Conservation (phyloP, 805 yeast genomes). For the Wickerhamomyces mucosus region DNA sequence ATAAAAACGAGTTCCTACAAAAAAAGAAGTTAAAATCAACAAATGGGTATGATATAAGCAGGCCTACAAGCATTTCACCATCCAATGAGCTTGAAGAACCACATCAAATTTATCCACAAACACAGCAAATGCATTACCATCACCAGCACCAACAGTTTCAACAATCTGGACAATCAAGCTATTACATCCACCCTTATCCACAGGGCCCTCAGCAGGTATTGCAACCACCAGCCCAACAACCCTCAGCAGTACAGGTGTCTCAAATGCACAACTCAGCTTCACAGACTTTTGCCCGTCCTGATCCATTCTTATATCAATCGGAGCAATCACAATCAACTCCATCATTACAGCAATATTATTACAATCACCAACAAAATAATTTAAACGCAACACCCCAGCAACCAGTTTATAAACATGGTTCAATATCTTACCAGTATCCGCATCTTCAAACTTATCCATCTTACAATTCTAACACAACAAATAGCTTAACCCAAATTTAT, state of each 20-base stretch:
- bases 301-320: background rate
- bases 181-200: background rate
- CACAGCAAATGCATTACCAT: slow-evolving; percentile 3
- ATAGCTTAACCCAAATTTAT: no score
- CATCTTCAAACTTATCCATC: background rate
- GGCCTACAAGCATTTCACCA: slow-evolving; percentile 6
- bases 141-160: slow-evolving; percentile 2
- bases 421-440: background rate
- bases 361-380: no score
- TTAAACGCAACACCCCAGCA: no score
- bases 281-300: background rate
- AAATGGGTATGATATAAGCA: slow-evolving; percentile 10
- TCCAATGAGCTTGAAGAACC: slow-evolving; percentile 2
- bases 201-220: slow-evolving; percentile 1
- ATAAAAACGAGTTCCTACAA: slow-evolving; percentile 19
- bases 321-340: no score
- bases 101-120: slow-evolving; percentile 2
- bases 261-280: slow-evolving; percentile 1
- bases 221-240: no score
- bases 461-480: no score
- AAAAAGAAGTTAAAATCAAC: slow-evolving; percentile 17
- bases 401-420: slow-evolving; percentile 2
- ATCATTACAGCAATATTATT: background rate
- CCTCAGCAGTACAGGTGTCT: no score
- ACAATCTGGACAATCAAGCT: background rate